A percentile compares a stretch with the other conserved stretches of the same genome.
These are phyloP conservation scores for Ogataea degrootiae DNA, from an alignment of 805 yeast species.

Conservation along the genomic window DNA sequence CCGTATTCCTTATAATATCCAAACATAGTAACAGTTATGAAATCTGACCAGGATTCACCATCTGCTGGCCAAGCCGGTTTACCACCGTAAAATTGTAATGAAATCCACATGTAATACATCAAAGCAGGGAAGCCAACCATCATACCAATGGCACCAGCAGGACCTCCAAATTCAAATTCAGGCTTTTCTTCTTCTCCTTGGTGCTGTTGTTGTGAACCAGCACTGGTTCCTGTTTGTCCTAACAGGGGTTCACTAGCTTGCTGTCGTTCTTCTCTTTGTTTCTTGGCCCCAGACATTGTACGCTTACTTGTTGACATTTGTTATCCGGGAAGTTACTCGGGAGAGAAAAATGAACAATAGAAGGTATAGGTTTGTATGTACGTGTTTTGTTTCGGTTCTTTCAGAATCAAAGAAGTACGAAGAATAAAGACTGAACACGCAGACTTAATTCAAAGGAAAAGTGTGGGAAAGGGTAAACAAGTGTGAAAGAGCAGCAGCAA, in stretches of 20 bases:
- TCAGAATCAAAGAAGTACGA: no score
- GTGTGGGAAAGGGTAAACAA: no score
- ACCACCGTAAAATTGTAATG: conserved; percentile 77
- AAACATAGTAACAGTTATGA: conserved; percentile 37
- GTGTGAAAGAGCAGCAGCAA: no score
- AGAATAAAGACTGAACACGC: no score
- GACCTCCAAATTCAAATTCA: conserved; percentile 92
- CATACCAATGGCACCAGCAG: conserved; percentile 86
- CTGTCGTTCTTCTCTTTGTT: neutral
- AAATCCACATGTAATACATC: conserved; percentile 97
- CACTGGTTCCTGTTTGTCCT: neutral
- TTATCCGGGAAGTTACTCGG: no score
- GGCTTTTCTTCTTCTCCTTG: conserved; percentile 1
- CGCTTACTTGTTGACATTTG: no score
- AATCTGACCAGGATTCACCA: conserved; percentile 51
- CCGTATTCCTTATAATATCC: conserved; percentile 47
- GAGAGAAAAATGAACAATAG: no score
- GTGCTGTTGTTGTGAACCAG: neutral
- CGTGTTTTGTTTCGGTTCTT: no score
- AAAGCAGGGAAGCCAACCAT: conserved; percentile 85
- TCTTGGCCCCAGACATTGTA: no score
- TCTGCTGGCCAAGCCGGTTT: conserved; percentile 61
- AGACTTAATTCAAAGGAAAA: no score
- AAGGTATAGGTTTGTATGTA: no score
- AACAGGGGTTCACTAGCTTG: neutral